These are phyloP conservation scores for Pythium monospermum DNA, from an alignment of 352 stramenopile genomes.

Conservation along the genomic window DNA sequence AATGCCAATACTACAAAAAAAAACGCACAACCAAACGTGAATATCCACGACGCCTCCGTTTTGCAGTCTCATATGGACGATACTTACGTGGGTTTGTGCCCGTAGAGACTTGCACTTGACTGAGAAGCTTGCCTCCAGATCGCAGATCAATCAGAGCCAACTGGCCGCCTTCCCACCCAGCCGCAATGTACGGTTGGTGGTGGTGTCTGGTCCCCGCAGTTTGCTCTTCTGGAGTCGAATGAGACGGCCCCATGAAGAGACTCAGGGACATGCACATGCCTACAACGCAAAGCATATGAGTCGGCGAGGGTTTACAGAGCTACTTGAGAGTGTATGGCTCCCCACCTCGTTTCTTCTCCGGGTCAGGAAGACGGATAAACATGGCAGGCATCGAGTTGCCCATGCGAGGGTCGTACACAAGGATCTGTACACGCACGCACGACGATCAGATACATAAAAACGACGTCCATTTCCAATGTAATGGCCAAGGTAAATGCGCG, in stretches of 20 bases:
- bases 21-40: background rate
- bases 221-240: slow-evolving; percentile 2
- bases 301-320: no score
- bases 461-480: no score
- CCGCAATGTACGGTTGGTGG: slow-evolving; percentile 39
- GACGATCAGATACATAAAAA: no score
- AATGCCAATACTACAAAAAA: slow-evolving; percentile 56
- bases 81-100: slow-evolving; percentile 49
- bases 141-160: slow-evolving; percentile 65
- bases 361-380: slow-evolving; percentile 7
- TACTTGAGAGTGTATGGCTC: background rate
- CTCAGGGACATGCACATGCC: slow-evolving; percentile 47
- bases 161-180: slow-evolving; percentile 68
- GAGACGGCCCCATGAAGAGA: slow-evolving; percentile 21
- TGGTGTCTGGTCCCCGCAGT: no score
- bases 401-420: slow-evolving; percentile 20
- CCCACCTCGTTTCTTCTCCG: slow-evolving; percentile 19
- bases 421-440: slow-evolving; percentile 13
- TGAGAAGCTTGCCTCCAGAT: slow-evolving; percentile 35
- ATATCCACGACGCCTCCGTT: background rate
- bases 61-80: background rate
- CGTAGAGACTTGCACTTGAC: slow-evolving; percentile 42
- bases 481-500: background rate
- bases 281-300: slow-evolving; percentile 1
- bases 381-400: slow-evolving; percentile 11